phyloP scores from a whole-genome alignment of 1,284 basidiomycete species.

The Cryptococcus floricola region DNA sequence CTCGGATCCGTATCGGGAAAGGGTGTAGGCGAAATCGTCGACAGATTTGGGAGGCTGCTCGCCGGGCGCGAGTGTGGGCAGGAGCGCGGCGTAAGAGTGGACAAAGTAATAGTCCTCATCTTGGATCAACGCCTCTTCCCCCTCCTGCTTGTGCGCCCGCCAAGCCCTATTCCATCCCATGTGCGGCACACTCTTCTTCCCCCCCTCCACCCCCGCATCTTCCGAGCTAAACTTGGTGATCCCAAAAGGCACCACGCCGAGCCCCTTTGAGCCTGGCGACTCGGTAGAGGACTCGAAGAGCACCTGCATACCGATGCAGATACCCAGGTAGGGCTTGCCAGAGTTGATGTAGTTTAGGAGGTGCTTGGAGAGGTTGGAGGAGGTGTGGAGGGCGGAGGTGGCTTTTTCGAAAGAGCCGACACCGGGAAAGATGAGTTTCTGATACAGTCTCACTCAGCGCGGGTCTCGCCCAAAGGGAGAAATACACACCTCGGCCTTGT shows the following conservation, averaged over 20 bases:
- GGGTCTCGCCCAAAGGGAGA: not conserved
- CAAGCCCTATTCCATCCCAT: slow-evolving; percentile 90
- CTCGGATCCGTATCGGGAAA: slow-evolving; percentile 90
- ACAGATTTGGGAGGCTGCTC: slow-evolving; percentile 51
- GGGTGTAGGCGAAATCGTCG: slow-evolving; percentile 71
- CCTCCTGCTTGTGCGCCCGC: slow-evolving; percentile 28
- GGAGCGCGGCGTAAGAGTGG: slow-evolving; percentile 78
- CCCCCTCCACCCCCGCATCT: slow-evolving; percentile 22
- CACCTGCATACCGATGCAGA: slow-evolving; percentile 97
- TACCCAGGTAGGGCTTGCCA: slow-evolving; percentile 92
- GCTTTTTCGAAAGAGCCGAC: slow-evolving; percentile 93
- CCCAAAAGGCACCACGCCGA: slow-evolving; percentile 49
- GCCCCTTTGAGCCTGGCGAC: slow-evolving; percentile 48
- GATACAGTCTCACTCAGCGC: not conserved
- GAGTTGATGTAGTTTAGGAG: slow-evolving; percentile 78
- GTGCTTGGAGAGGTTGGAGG: slow-evolving; percentile 72
- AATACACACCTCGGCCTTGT: slow-evolving; percentile 76
- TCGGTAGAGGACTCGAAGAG: slow-evolving; percentile 85
- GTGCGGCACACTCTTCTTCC: slow-evolving; percentile 93
- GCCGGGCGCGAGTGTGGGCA: slow-evolving; percentile 40
- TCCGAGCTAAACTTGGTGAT: slow-evolving; percentile 47
- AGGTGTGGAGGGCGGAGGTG: slow-evolving; percentile 65
- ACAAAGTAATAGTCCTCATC: slow-evolving; percentile 89
- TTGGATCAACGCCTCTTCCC: slow-evolving; percentile 48
- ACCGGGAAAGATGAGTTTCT: slow-evolving; percentile 98